phyloP scores from a whole-genome alignment of 1,284 basidiomycete genomes.

The Pseudozyma thailandica region DNA sequence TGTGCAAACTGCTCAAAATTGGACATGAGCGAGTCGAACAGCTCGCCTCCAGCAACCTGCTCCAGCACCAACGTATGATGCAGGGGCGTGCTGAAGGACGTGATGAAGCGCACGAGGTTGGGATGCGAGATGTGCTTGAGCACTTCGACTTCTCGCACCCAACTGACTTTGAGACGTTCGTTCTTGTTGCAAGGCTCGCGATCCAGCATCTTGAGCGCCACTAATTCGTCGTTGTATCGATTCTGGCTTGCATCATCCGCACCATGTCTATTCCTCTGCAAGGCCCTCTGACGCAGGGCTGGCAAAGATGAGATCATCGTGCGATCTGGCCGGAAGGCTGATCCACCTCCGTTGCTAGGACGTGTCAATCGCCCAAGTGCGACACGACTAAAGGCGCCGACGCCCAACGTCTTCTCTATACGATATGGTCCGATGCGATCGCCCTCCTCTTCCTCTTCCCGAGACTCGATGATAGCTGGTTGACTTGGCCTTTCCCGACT shows the following conservation, averaged over 20 bases:
- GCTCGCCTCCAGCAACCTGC: slow-evolving; percentile 81
- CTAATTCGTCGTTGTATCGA: slow-evolving; percentile 70
- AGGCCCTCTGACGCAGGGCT: slow-evolving; percentile 15
- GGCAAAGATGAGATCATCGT: slow-evolving; percentile 32
- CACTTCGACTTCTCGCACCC: slow-evolving; percentile 87
- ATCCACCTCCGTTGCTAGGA: background rate
- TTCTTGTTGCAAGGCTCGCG: slow-evolving; percentile 73
- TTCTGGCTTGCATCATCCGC: background rate
- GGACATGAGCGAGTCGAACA: slow-evolving; percentile 79
- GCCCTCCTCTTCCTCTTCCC: slow-evolving; percentile 54
- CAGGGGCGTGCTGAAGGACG: slow-evolving; percentile 78
- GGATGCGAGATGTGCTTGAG: slow-evolving; percentile 87
- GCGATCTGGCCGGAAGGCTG: slow-evolving; percentile 6
- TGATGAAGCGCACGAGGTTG: slow-evolving; percentile 79
- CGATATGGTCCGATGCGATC: slow-evolving; percentile 56
- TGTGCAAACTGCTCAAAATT: slow-evolving; percentile 72
- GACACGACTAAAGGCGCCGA: slow-evolving; percentile 66
- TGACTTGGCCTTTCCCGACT: slow-evolving; percentile 7
- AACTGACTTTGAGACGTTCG: slow-evolving; percentile 81
- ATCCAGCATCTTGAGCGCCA: slow-evolving; percentile 87
- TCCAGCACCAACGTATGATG: slow-evolving; percentile 86
- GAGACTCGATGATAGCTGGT: slow-evolving; percentile 18
- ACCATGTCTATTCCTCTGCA: background rate
- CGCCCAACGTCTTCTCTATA: slow-evolving; percentile 57
- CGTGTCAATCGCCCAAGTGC: slow-evolving; percentile 50